Evolutionary conservation across 768 basidiomycete species (phyloP).

Genomic region (Leccinum rimulosum): DNA sequence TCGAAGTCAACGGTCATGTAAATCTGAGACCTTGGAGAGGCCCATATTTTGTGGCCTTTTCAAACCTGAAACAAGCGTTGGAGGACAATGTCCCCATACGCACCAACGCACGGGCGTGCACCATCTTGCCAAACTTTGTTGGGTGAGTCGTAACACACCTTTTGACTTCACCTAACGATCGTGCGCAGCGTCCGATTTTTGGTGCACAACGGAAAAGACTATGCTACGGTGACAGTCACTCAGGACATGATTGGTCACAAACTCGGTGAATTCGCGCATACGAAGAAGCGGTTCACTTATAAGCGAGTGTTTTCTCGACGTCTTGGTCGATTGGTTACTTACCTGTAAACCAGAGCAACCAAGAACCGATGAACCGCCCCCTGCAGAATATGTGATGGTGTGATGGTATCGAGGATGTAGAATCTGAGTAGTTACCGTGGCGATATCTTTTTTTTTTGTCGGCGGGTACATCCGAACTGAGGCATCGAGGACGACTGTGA

Average conservation of each 20-base stretch:
- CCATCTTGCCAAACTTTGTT: conserved; percentile 93
- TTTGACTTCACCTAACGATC: neutral
- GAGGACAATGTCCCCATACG: conserved; percentile 81
- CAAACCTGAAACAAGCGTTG: conserved; percentile 78
- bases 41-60: conserved; percentile 93
- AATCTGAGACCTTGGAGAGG: conserved; percentile 44
- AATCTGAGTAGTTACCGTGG: conserved; percentile 28
- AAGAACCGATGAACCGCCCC: neutral
- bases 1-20: neutral
- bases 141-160: conserved; percentile 55
- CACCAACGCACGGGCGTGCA: conserved; percentile 86
- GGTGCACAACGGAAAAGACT: conserved; percentile 94
- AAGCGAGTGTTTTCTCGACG: conserved; percentile 53
- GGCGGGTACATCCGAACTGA: conserved; percentile 31
- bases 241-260: conserved; percentile 99
- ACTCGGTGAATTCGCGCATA: conserved; percentile 90
- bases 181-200: conserved; percentile 71
- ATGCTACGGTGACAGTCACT: conserved; percentile 79
- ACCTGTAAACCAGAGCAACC: neutral
- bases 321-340: neutral
- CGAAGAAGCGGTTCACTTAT: conserved; percentile 83
- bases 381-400: neutral
- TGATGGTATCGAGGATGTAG: neutral
- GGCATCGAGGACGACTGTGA: neutral
- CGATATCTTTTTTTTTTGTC: conserved; percentile 19